A percentile compares a stretch with the other conserved stretches of the same genome.
Evolutionary conservation across 148 eudicot species (phyloP).

Genomic region (Rhododendron kiyosumense): DNA sequence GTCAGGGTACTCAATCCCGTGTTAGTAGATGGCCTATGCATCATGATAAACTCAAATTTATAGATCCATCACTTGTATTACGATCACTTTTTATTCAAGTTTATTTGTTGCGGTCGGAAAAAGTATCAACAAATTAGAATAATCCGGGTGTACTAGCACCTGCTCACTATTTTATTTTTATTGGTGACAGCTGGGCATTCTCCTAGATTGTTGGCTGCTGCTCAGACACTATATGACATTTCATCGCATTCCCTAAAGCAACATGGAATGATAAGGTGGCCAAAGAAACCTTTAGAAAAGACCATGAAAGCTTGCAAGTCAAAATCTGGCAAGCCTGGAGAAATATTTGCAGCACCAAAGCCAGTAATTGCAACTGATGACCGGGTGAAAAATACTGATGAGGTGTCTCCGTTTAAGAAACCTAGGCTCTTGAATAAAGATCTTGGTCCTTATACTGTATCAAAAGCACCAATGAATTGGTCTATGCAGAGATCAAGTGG

Average conservation of each 20-base stretch:
- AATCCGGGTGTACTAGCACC: not conserved
- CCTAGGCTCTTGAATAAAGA: constrained; percentile 38
- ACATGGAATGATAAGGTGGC: constrained; percentile 38
- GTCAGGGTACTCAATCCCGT: not conserved
- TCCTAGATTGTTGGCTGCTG: constrained; percentile 60
- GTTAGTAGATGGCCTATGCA: not conserved
- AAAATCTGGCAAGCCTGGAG: constrained; percentile 43
- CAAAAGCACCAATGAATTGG: constrained; percentile 35
- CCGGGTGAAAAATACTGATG: constrained; percentile 21
- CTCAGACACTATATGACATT: constrained; percentile 65
- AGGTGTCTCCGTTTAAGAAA: constrained; percentile 44
- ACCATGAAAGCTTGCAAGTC: constrained; percentile 68
- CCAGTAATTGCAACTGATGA: constrained; percentile 23
- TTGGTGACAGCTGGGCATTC: constrained; percentile 46
- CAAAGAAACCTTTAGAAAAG: constrained; percentile 57
- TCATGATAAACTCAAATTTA: not conserved
- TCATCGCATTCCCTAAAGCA: constrained; percentile 33
- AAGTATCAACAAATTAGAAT: not conserved
- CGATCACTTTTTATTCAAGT: not conserved
- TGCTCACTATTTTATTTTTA: constrained; percentile 9
- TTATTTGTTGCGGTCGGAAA: not conserved
- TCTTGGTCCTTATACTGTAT: constrained; percentile 28
- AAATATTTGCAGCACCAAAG: constrained; percentile 26
- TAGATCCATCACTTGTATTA: not conserved
- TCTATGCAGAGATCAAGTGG: constrained; percentile 60